These are phyloP conservation scores for Aquilaria yunnanensis DNA, from an alignment of 345 rosid species.

Conservation along the genomic window DNA sequence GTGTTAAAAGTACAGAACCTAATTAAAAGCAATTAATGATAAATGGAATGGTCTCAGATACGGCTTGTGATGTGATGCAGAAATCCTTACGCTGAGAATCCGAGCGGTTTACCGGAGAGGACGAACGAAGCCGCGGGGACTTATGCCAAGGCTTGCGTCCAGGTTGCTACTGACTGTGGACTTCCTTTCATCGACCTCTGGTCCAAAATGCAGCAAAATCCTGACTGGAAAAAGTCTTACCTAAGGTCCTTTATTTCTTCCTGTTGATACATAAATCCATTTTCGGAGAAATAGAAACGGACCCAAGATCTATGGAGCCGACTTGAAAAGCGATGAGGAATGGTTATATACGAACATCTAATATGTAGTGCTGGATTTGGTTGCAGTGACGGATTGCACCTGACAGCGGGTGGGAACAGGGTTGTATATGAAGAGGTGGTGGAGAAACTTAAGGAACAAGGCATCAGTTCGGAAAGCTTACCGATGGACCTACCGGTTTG, in stretches of 20 bases:
- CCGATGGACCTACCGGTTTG: conserved; percentile 58
- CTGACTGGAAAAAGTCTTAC: conserved; percentile 54
- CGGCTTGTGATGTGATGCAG: conserved; percentile 23
- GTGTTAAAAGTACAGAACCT: too few relatives aligned
- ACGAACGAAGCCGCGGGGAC: conserved; percentile 80
- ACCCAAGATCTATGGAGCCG: not conserved
- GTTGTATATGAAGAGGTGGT: conserved; percentile 70
- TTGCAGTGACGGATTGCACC: conserved; percentile 83
- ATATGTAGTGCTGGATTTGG: not conserved
- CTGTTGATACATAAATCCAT: too few relatives aligned
- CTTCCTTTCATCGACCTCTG: conserved; percentile 59
- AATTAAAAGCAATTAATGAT: too few relatives aligned
- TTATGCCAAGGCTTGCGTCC: conserved; percentile 61
- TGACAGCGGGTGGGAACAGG: conserved; percentile 49
- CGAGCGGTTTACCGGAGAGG: conserved; percentile 64
- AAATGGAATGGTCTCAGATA: not conserved
- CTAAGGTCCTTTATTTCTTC: conserved; percentile 36
- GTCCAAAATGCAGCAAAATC: conserved; percentile 66
- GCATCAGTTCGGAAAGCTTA: conserved; percentile 46
- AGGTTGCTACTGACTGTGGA: conserved; percentile 48
- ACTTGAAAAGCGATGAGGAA: not conserved
- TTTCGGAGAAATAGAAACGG: not conserved
- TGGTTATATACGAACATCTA: too few relatives aligned
- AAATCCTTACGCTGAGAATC: conserved; percentile 61
- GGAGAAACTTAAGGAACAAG: conserved; percentile 40